Evolutionary conservation across 2,329 filamentous ascomycete species (phyloP).

Genomic region (Fusarium sp.): DNA sequence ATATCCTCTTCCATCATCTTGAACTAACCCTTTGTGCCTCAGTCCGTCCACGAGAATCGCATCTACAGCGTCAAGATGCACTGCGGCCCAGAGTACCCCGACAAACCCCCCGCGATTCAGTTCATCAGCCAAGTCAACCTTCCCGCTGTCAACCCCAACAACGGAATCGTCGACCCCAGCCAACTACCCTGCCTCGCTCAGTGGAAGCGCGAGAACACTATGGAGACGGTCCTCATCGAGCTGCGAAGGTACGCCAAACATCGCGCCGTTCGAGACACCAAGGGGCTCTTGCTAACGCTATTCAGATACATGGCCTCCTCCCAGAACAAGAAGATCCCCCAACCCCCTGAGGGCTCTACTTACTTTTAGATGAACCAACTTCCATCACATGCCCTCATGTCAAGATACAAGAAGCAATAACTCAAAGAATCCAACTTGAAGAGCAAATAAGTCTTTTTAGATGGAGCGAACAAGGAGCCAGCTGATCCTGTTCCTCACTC

Average conservation of each 20-base stretch:
- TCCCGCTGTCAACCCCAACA: constrained; percentile 85
- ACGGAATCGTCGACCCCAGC: constrained; percentile 83
- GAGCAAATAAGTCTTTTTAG: constrained; percentile 11
- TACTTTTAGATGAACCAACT: constrained; percentile 46
- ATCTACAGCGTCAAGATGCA: constrained; percentile 99
- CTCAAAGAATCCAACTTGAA: constrained; percentile 15
- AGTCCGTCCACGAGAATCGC: constrained; percentile 97
- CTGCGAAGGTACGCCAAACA: constrained; percentile 70
- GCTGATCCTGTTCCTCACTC: constrained; percentile 23
- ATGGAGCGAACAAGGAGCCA: constrained; percentile 30
- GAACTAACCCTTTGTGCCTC: constrained; percentile 25
- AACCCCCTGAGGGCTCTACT: constrained; percentile 84
- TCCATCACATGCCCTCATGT: constrained; percentile 11
- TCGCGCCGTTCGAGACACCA: not conserved
- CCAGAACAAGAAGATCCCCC: constrained; percentile 92
- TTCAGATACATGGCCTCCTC: constrained; percentile 90
- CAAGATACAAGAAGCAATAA: constrained; percentile 18
- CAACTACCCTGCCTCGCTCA: constrained; percentile 85
- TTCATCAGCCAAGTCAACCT: constrained; percentile 96
- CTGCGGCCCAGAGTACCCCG: constrained; percentile 89
- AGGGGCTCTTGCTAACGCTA: not conserved
- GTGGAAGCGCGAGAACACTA: constrained; percentile 93
- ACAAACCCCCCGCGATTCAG: constrained; percentile 85
- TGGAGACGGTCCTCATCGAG: constrained; percentile 93
- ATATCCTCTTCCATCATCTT: not conserved